phyloP scores from a whole-genome alignment of 2,329 filamentous ascomycete species.

The Penicillium sp. region DNA sequence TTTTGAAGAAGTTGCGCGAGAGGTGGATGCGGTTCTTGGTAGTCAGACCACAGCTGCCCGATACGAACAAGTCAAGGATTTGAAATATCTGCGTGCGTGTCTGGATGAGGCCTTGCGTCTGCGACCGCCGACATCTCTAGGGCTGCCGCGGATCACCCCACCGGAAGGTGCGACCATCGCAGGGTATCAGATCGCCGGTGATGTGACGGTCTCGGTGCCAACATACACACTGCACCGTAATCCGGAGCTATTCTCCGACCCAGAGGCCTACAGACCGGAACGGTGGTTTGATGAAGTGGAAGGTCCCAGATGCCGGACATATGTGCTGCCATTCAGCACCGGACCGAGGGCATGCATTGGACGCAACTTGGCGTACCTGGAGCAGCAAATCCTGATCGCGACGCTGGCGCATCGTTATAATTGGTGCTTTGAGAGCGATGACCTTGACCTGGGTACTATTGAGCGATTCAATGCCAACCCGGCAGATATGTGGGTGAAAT shows the following conservation, averaged over 20 bases:
- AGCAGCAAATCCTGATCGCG: slow-evolving; percentile 15
- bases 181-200: slow-evolving; percentile 6
- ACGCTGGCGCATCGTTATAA: slow-evolving; percentile 11
- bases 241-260: slow-evolving; percentile 1
- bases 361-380: slow-evolving; percentile 19
- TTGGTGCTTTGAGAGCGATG: neutral
- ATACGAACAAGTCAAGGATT: slow-evolving; percentile 5
- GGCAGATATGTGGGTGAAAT: neutral
- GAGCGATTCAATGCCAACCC: slow-evolving; percentile 1
- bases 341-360: slow-evolving; percentile 18
- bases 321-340: slow-evolving; percentile 15
- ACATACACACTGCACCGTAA: slow-evolving; percentile 3
- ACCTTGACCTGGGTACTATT: neutral
- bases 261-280: slow-evolving; percentile 2
- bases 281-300: slow-evolving; percentile 3
- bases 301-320: neutral
- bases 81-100: slow-evolving; percentile 8
- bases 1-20: slow-evolving; percentile 29
- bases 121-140: slow-evolving; percentile 2
- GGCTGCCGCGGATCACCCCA: slow-evolving; percentile 9
- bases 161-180: slow-evolving; percentile 4
- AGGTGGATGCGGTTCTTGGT: slow-evolving; percentile 23
- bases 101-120: slow-evolving; percentile 10
- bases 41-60: neutral
- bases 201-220: slow-evolving; percentile 3